A percentile compares a stretch with the other conserved stretches of the same genome.
Evolutionary conservation across 495 filamentous ascomycete species (phyloP).

Genomic region (Podospora comata): DNA sequence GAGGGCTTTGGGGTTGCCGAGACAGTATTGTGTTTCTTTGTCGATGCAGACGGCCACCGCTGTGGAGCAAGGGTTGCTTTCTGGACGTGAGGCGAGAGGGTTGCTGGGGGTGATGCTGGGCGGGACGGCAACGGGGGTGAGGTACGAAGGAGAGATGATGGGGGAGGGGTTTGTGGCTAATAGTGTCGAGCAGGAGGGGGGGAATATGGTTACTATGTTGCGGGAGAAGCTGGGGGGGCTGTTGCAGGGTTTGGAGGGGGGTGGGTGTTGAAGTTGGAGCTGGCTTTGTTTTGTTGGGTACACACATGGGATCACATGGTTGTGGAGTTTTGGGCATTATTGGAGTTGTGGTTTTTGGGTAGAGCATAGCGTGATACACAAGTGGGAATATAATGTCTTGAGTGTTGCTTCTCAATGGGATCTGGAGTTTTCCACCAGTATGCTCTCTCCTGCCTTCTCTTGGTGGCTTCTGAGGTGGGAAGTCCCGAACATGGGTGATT

Average conservation of each 20-base stretch:
- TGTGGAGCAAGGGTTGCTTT: not conserved
- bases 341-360: not conserved
- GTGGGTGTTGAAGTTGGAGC: not conserved
- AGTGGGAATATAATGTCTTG: not conserved
- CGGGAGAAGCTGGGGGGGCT: not conserved
- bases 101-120: conserved; percentile 1
- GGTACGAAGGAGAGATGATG: conserved; percentile 1
- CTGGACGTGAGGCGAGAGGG: not conserved
- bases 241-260: not conserved
- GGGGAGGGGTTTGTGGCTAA: not conserved
- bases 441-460: not conserved
- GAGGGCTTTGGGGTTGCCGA: not conserved
- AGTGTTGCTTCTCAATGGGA: not conserved
- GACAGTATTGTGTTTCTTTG: conserved; percentile 4
- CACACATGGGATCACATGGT: not conserved
- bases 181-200: not conserved
- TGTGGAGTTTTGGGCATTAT: not conserved
- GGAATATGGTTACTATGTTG: not conserved
- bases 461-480: not conserved
- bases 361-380: not conserved
- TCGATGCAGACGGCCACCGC: not conserved
- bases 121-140: not conserved
- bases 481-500: not conserved
- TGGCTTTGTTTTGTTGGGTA: not conserved
- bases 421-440: too few species aligned